A percentile compares a stretch with the other conserved stretches of the same genome.
Evolutionary conservation across 257 asterid species (phyloP).

Genomic region (Penstemon newberryi): DNA sequence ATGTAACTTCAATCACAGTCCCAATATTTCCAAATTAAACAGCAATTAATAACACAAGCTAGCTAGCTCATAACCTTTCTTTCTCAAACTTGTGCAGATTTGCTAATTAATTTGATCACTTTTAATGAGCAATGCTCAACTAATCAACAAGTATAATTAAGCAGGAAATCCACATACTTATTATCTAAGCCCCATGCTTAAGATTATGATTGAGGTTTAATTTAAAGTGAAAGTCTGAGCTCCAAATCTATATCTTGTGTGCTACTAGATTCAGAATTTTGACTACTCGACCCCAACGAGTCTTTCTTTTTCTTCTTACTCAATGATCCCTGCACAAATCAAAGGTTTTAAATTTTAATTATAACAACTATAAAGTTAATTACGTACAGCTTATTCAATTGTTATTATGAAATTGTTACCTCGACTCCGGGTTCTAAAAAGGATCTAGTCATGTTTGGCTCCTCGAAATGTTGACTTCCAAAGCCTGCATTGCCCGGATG

Average conservation of each 20-base stretch:
- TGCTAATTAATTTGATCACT: not conserved
- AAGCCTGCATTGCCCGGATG: conserved; percentile 49
- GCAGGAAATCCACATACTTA: not conserved
- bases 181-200: not conserved
- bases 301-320: conserved; percentile 44
- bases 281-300: conserved; percentile 45
- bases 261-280: conserved; percentile 53
- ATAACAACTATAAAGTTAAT: not conserved
- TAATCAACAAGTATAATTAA: conserved; percentile 1
- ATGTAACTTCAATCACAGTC: conserved; percentile 18
- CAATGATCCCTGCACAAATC: conserved; percentile 45
- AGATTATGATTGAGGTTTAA: not conserved
- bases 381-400: not conserved
- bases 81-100: conserved; percentile 21
- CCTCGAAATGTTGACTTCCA: conserved; percentile 52
- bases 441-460: conserved; percentile 59
- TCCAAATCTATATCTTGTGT: conserved; percentile 83
- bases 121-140: too few species aligned
- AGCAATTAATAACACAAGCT: not conserved
- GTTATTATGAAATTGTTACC: conserved; percentile 34
- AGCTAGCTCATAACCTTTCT: conserved; percentile 16
- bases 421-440: conserved; percentile 50
- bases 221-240: conserved; percentile 59
- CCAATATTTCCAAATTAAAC: conserved; percentile 22
- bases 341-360: not conserved